Evolutionary conservation across 148 eudicot genomes (phyloP).

Genomic region (Polygonum aviculare): DNA sequence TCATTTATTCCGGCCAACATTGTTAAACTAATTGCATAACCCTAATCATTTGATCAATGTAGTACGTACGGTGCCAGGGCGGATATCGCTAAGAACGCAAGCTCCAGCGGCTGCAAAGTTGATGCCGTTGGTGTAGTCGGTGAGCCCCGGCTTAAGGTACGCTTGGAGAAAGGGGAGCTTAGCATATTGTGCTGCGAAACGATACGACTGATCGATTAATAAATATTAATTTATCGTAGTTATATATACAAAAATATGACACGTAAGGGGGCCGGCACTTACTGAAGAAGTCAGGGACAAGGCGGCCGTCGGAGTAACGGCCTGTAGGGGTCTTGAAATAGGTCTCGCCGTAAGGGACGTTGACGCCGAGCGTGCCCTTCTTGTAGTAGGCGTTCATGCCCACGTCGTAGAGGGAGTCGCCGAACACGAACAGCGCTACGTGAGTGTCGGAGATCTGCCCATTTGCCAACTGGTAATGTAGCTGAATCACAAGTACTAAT

Average conservation of each 20-base stretch:
- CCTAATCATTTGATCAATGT: neutral
- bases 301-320: conserved; percentile 24
- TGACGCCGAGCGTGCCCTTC: conserved; percentile 12
- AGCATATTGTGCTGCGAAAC: conserved; percentile 35
- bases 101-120: conserved; percentile 61
- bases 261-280: neutral
- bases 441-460: conserved; percentile 1
- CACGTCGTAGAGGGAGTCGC: conserved; percentile 32
- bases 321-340: conserved; percentile 32
- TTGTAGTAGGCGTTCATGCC: conserved; percentile 23
- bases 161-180: conserved; percentile 31
- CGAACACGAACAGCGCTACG: conserved; percentile 24
- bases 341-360: conserved; percentile 30
- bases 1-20: no score
- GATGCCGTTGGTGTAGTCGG: conserved; percentile 22
- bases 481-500: no score
- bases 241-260: no score
- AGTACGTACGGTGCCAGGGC: conserved; percentile 27
- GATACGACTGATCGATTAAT: neutral
- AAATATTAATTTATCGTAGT: no score
- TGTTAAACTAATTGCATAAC: no score
- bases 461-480: no score
- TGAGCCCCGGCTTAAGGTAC: conserved; percentile 24
- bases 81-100: conserved; percentile 36
- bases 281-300: conserved; percentile 31